Conservation (phyloP, 2,329 filamentous ascomycete species). For the Colletotrichum acutatum region DNA sequence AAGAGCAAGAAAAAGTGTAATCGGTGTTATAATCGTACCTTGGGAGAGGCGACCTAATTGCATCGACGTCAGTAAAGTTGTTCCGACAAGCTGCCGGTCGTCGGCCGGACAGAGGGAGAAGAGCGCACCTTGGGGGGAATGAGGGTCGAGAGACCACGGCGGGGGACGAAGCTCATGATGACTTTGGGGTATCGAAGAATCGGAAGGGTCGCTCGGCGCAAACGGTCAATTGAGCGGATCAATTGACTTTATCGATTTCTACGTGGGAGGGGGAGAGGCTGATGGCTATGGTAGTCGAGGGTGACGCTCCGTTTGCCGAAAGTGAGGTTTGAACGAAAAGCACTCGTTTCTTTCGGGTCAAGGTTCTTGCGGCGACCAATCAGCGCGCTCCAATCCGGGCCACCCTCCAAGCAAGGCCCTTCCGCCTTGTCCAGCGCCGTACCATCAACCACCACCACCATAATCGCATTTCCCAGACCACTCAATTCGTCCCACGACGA, state of each 20-base stretch:
- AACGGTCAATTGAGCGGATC: slow-evolving; percentile 34
- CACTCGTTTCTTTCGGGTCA: slow-evolving; percentile 57
- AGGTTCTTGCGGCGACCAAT: slow-evolving; percentile 58
- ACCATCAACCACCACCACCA: slow-evolving; percentile 39
- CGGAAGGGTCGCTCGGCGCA: slow-evolving; percentile 38
- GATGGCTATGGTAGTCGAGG: slow-evolving; percentile 25
- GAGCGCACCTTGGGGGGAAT: slow-evolving; percentile 94
- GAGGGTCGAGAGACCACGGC: slow-evolving; percentile 95
- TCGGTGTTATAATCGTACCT: slow-evolving; percentile 68
- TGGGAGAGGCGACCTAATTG: slow-evolving; percentile 80
- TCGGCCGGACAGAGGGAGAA: slow-evolving; percentile 35
- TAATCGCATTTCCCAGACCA: slow-evolving; percentile 27
- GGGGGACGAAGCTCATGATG: slow-evolving; percentile 93
- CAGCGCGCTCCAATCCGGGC: slow-evolving; percentile 43
- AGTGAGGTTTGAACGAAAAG: slow-evolving; percentile 54
- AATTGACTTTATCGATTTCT: slow-evolving; percentile 35
- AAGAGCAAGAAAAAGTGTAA: not conserved
- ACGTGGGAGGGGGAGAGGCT: slow-evolving; percentile 28
- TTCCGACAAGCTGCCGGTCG: not conserved
- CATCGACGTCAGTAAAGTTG: slow-evolving; percentile 16
- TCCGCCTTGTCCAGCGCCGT: slow-evolving; percentile 32
- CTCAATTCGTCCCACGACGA: slow-evolving; percentile 6
- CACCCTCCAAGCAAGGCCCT: slow-evolving; percentile 32
- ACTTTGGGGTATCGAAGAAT: slow-evolving; percentile 45
- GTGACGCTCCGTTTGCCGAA: slow-evolving; percentile 36